Conservation (phyloP, 257 asterid genomes). For the Petunia secreta region DNA sequence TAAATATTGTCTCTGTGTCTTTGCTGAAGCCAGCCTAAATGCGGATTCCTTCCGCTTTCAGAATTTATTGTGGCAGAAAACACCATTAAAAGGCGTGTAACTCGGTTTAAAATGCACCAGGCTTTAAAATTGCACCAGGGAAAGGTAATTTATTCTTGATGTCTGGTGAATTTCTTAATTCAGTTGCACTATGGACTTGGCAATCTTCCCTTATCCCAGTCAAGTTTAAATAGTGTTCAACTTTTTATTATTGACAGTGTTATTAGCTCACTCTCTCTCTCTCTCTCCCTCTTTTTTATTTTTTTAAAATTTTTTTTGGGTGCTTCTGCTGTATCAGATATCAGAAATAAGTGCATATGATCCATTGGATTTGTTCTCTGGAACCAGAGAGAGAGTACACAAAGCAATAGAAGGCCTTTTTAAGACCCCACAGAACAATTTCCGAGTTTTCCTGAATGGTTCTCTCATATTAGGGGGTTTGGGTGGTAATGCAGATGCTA, state of each 20-base stretch:
- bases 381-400: constrained; percentile 70
- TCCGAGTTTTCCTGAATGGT: constrained; percentile 92
- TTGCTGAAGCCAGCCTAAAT: constrained; percentile 74
- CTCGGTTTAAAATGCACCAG: constrained; percentile 95
- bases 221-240: background rate
- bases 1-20: constrained; percentile 22
- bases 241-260: too few species aligned
- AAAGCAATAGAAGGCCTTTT: constrained; percentile 70
- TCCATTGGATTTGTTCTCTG: constrained; percentile 90
- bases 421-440: constrained; percentile 87
- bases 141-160: constrained; percentile 45
- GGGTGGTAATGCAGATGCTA: constrained; percentile 61
- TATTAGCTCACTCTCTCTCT: background rate
- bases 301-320: background rate
- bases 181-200: constrained; percentile 12
- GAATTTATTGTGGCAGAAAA: constrained; percentile 71
- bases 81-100: constrained; percentile 60
- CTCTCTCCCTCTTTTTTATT: too few species aligned
- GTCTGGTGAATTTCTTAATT: constrained; percentile 24
- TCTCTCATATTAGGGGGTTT: constrained; percentile 72
- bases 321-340: constrained; percentile 45
- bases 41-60: constrained; percentile 83
- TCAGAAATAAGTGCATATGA: constrained; percentile 78
- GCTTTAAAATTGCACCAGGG: constrained; percentile 71
- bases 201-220: too few species aligned